Evolutionary conservation across 2,329 filamentous ascomycete species (phyloP).

Genomic region (Aspergillus transmontanensis): DNA sequence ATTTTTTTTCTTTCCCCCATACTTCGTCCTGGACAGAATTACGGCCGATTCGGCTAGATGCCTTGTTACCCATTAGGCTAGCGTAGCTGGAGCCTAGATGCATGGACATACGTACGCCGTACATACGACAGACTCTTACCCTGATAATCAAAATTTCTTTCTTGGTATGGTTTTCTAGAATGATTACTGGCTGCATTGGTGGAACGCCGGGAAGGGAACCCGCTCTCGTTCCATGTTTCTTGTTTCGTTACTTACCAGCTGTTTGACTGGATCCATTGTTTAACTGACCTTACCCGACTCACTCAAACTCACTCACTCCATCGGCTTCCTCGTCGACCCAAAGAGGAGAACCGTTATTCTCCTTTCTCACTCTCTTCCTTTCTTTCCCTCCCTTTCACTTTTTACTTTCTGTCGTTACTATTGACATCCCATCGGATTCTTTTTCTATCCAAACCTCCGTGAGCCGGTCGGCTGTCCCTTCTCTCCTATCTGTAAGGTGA

Average conservation of each 20-base stretch:
- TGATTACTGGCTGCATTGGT: slow-evolving; percentile 16
- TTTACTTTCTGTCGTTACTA: neutral
- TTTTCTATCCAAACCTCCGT: neutral
- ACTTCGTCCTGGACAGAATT: neutral
- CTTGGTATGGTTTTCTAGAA: slow-evolving; percentile 18
- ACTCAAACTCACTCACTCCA: slow-evolving; percentile 16
- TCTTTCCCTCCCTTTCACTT: slow-evolving; percentile 21
- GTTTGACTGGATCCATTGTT: slow-evolving; percentile 2
- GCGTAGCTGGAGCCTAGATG: slow-evolving; percentile 4
- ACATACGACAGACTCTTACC: slow-evolving; percentile 8
- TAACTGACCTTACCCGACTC: slow-evolving; percentile 13
- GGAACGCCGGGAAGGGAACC: slow-evolving; percentile 17
- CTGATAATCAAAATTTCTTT: slow-evolving; percentile 15
- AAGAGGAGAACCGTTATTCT: slow-evolving; percentile 8
- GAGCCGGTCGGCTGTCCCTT: neutral
- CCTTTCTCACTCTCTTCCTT: slow-evolving; percentile 9
- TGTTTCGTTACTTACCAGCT: slow-evolving; percentile 3
- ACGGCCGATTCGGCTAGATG: neutral
- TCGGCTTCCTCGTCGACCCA: slow-evolving; percentile 10
- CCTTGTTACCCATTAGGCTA: neutral
- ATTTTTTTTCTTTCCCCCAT: slow-evolving; percentile 4
- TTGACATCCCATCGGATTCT: neutral
- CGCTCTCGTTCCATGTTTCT: slow-evolving; percentile 11
- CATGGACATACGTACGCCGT: slow-evolving; percentile 5
- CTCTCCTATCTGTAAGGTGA: slow-evolving; percentile 1